Conservation (phyloP, 2,329 filamentous ascomycete species). For the Aspergillus hiratsukae region DNA sequence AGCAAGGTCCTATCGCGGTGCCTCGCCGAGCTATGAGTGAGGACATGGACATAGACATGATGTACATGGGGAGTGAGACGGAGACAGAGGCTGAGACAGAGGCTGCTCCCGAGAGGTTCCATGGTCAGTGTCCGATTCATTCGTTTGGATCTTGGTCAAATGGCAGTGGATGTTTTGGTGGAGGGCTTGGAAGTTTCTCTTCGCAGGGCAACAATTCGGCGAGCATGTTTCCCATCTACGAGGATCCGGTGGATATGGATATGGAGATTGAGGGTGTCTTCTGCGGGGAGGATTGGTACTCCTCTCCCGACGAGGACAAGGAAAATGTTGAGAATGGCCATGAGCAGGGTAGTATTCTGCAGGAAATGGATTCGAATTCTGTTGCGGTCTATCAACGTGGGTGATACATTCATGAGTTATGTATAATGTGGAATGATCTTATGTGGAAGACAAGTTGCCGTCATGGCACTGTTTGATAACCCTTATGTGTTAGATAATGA, state of each 20-base stretch:
- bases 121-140: not conserved
- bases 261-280: constrained; percentile 3
- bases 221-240: constrained; percentile 14
- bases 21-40: not conserved
- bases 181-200: not conserved
- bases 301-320: constrained; percentile 14
- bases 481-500: not conserved
- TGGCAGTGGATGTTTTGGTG: not conserved
- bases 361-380: not conserved
- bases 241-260: constrained; percentile 14
- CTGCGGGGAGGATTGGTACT: not conserved
- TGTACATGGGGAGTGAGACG: not conserved
- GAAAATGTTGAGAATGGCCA: constrained; percentile 11
- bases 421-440: not conserved
- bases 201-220: not conserved
- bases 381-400: not conserved
- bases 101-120: not conserved
- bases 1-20: not conserved
- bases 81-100: not conserved
- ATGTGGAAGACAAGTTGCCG: not conserved
- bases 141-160: not conserved
- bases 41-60: not conserved
- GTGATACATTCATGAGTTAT: not conserved
- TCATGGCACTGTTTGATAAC: not conserved
- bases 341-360: not conserved